These are phyloP conservation scores for Epichloe uncinata DNA, from an alignment of 2,329 filamentous ascomycete species.

Conservation along the genomic window DNA sequence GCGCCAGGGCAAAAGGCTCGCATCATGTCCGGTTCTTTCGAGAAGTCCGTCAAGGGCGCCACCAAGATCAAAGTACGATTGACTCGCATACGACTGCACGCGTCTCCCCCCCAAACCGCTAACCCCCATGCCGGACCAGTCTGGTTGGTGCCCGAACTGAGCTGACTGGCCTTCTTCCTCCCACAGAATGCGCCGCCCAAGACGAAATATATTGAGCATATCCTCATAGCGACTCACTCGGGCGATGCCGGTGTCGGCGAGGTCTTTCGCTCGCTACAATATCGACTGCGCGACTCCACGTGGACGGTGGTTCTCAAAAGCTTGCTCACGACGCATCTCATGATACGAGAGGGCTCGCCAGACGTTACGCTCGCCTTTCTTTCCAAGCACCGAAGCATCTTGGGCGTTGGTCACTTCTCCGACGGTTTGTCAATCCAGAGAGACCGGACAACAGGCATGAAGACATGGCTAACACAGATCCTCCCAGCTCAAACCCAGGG, in stretches of 20 bases:
- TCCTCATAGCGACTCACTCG: slow-evolving; percentile 85
- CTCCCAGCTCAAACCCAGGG: slow-evolving; percentile 77
- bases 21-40: slow-evolving; percentile 74
- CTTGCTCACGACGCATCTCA: slow-evolving; percentile 87
- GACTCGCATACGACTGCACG: neutral
- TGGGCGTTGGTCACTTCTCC: slow-evolving; percentile 83
- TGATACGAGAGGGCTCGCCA: slow-evolving; percentile 89
- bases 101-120: neutral
- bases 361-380: slow-evolving; percentile 82
- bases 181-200: slow-evolving; percentile 81
- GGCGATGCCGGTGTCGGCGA: slow-evolving; percentile 92
- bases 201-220: slow-evolving; percentile 98
- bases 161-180: neutral
- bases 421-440: slow-evolving; percentile 53
- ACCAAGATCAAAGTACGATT: slow-evolving; percentile 84
- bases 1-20: slow-evolving; percentile 6
- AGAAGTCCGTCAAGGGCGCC: slow-evolving; percentile 97
- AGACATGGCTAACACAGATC: neutral
- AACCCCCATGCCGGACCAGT: neutral
- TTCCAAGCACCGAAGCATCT: slow-evolving; percentile 64
- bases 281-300: slow-evolving; percentile 83
- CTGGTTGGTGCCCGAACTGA: neutral
- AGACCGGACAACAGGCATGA: neutral
- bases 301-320: slow-evolving; percentile 99
- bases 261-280: slow-evolving; percentile 83